Base-by-base conservation (phyloP, 2,329 filamentous ascomycete genomes). In the Botrytis fabae region DNA sequence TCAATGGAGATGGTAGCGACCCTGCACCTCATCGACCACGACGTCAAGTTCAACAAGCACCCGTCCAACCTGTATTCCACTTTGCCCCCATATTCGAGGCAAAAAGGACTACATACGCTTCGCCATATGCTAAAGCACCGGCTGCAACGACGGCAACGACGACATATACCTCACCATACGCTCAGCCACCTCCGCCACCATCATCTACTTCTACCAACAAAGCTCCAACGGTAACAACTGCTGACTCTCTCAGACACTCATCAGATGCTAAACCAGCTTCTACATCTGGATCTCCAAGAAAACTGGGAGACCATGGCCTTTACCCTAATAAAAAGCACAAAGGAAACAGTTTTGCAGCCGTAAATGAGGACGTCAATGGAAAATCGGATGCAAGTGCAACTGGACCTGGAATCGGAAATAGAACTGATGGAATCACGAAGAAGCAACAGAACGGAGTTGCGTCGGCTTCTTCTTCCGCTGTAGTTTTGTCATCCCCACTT, bases 1-100 rank as follows among this genome's bases (percentile, higher is more conserved):
- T 90, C 80, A 84, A 77, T 40, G 78, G 78, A 35, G 78, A 80
- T 65, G 79, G 78, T n/a, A 79, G 74, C 46, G 78, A 80, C 68
- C 76, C 78, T 42, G 72, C 75, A 32, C 75, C 77, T 51, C 54
- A 62, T 42, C 68, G 71, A 25, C 57, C 74, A 57, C 59, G 70
- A 71, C 51, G 74, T 70, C 73, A 69, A n/a, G 46, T 51, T 28
- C 51, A 60, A 18, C 69, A 44, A 20, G 35, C 61, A 63, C 28
- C 68, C 25, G 44, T 40, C 22, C 60, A 51, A 28, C 22, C 68
- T 25, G 42, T 70, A n/a, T 69, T 40, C 32, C 9, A 46, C 51
- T 73, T 71, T 28, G n/a, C 46, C 42, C 61, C 72, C 16, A 70
- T 69, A 28, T 73, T 78, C 28, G 32, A 73, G 20, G 38, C 71